Evolutionary conservation across 176 grass and related monocot species (phyloP).

Genomic region (Carex myosuroides): DNA sequence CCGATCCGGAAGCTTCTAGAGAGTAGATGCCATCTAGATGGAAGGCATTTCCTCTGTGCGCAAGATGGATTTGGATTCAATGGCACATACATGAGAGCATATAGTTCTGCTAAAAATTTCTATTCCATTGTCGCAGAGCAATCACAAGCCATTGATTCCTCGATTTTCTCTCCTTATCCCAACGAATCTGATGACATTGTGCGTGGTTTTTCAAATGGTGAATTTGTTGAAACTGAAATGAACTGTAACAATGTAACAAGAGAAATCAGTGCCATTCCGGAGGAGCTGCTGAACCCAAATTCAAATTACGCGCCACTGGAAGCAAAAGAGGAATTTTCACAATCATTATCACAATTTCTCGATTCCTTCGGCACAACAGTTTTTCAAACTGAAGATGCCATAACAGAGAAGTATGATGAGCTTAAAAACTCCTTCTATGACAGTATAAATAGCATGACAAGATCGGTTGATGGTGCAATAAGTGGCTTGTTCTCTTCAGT

Average conservation of each 20-base stretch:
- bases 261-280: conserved; percentile 33
- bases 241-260: conserved; percentile 14
- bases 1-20: conserved; percentile 42
- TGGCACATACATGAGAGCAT: conserved; percentile 31
- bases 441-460: conserved; percentile 43
- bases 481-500: conserved; percentile 47
- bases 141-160: conserved; percentile 47
- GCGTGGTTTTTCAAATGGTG: conserved; percentile 31
- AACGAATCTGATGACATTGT: conserved; percentile 65
- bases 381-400: conserved; percentile 63
- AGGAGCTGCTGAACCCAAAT: conserved; percentile 27
- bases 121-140: conserved; percentile 56
- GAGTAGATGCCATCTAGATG: conserved; percentile 19
- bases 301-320: conserved; percentile 32
- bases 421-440: conserved; percentile 57
- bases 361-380: conserved; percentile 47
- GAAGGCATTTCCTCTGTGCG: conserved; percentile 22
- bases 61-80: conserved; percentile 18
- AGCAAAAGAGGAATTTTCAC: conserved; percentile 43
- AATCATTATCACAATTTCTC: conserved; percentile 27
- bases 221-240: conserved; percentile 21
- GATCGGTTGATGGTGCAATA: conserved; percentile 37
- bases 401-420: conserved; percentile 56
- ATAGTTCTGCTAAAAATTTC: conserved; percentile 25
- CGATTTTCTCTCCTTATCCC: conserved; percentile 71